These are phyloP conservation scores for Halocafeteria seosinensis DNA, from an alignment of 108 stramenopile species.

Conservation along the genomic window DNA sequence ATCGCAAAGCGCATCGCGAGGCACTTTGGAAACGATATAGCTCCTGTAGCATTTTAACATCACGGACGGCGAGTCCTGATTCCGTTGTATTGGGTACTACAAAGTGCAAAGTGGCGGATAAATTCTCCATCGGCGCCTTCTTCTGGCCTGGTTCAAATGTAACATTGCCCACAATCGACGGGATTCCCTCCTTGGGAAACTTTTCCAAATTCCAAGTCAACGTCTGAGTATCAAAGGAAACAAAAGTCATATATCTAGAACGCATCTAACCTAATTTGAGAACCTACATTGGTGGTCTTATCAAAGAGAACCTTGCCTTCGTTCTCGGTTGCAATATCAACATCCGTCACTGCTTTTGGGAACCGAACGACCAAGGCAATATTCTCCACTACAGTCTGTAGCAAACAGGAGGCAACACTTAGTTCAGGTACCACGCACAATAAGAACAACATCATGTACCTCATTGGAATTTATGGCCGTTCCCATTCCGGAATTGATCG, in stretches of 20 bases:
- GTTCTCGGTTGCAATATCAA: slow-evolving; percentile 56
- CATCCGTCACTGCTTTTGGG: slow-evolving; percentile 65
- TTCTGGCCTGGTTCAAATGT: background rate
- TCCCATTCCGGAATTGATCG: slow-evolving; percentile 12
- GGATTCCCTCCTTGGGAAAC: background rate
- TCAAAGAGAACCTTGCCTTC: slow-evolving; percentile 67
- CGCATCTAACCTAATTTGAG: slow-evolving; percentile 45
- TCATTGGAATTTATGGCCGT: slow-evolving; percentile 47
- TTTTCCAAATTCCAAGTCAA: slow-evolving; percentile 29
- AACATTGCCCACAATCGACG: background rate
- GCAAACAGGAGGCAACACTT: slow-evolving; percentile 9
- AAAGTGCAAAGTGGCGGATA: slow-evolving; percentile 68
- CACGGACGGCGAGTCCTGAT: slow-evolving; percentile 68
- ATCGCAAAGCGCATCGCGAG: slow-evolving; percentile 63
- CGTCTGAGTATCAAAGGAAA: slow-evolving; percentile 18
- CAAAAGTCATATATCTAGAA: slow-evolving; percentile 50
- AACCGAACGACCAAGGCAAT: slow-evolving; percentile 75
- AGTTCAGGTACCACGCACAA: slow-evolving; percentile 2
- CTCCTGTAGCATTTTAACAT: slow-evolving; percentile 61
- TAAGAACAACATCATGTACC: slow-evolving; percentile 27
- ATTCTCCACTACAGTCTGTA: slow-evolving; percentile 57
- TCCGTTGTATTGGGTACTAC: slow-evolving; percentile 79
- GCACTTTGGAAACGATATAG: slow-evolving; percentile 87
- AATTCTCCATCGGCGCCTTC: slow-evolving; percentile 43
- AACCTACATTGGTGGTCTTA: slow-evolving; percentile 70